A percentile compares a stretch with the other conserved stretches of the same genome.
These are phyloP conservation scores for Arbutus unedo DNA, from an alignment of 148 eudicot species.

Conservation along the genomic window DNA sequence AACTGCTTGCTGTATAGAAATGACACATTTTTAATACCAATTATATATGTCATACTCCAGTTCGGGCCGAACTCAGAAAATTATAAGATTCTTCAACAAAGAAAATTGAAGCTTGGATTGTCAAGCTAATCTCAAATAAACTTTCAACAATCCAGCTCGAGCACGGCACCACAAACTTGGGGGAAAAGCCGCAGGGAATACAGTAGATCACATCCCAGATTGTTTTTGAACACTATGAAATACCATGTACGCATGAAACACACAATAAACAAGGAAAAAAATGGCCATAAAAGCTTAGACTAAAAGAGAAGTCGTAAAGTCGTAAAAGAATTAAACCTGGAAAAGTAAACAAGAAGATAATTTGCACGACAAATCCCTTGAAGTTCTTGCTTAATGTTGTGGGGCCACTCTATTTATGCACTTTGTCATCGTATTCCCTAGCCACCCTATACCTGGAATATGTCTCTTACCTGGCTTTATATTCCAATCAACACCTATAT, in stretches of 20 bases:
- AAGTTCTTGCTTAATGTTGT: neutral
- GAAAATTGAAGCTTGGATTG: too few species aligned
- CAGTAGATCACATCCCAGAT: too few species aligned
- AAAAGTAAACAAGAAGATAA: neutral
- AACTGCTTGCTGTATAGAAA: too few species aligned
- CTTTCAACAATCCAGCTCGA: too few species aligned
- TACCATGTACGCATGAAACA: neutral
- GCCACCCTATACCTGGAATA: conserved; percentile 7
- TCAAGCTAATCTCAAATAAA: too few species aligned
- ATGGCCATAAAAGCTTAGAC: neutral
- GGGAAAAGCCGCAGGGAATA: too few species aligned
- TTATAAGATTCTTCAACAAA: too few species aligned
- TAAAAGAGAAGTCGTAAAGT: neutral
- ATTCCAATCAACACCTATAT: neutral
- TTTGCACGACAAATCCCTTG: conserved; percentile 14
- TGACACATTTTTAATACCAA: too few species aligned
- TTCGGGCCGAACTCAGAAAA: too few species aligned
- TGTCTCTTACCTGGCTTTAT: neutral
- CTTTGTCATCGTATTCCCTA: neutral
- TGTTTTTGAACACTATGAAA: too few species aligned
- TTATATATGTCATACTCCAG: too few species aligned
- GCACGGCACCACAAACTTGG: too few species aligned
- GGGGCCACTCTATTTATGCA: neutral
- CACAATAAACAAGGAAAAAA: neutral
- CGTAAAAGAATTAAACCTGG: neutral